Evolutionary conservation across 306 rosid genomes (phyloP), one percentile per base, ranked within the genome.

Genomic region (Glycine tomentella): DNA sequence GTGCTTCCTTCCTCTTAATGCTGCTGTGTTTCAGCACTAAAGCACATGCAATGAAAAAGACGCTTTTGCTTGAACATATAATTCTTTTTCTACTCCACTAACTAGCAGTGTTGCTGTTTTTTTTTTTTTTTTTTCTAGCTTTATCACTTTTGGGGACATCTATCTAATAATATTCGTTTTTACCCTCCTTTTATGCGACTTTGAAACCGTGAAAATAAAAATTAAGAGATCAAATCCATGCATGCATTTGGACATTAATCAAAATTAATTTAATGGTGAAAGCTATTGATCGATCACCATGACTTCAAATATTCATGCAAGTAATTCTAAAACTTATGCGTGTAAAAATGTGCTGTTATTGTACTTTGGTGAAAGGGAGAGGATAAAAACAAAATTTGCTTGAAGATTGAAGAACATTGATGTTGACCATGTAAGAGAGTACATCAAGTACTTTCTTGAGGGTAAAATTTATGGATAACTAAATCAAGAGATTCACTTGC

Each of bases 11-110:
- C 20, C 20, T 20, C 46, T 42, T 8, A 3, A 42, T 42, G n/a
- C 46, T 63, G 58, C 66, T 72, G 59, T 63, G 75, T 50, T 77
- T 66, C 50, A 74, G 62, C 75, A 69, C 59, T 72, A 82, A 85
- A 68, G 82, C 75, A 75, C 33, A 34, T 34, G 33, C 76, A 81
- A 65, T n/a, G 8, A 53, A 50, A 72, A 69, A 76, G 17, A 17
- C n/a, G 46, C 50, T 50, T 61, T 76, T 25, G 5, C 9, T 34
- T 11, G 31, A 44, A 75, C 49, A 5, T 36, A 36, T 1, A 50
- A n/a, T 84, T 40, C 25, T 65, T 65, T 14, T 33, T 63, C 44
- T 69, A 7, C 4, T 9, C 74, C 25, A 25, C 31, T 59, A 4
- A 9, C 15, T 44, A n/a, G 9, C 81, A 20, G 15, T 33, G 51